Base-by-base conservation (phyloP, 805 yeast species). In the Suhomyces kilbournensis region DNA sequence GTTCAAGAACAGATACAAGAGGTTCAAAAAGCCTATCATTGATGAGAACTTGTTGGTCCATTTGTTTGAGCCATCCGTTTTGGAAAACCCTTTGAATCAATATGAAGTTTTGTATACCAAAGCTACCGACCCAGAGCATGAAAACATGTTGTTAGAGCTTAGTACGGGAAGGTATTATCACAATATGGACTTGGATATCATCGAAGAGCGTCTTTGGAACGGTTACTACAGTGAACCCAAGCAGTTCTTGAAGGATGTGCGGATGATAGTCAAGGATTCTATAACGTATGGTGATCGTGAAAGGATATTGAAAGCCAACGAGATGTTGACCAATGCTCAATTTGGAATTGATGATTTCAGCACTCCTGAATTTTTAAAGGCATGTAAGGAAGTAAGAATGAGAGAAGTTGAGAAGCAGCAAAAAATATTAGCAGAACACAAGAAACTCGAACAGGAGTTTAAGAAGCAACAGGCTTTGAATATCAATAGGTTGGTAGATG, bases 171-270 rank as follows among this genome's bases (percentile, higher is more conserved):
- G 81, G 51, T 78, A 75, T 57, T 93, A 77, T 63, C 80, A 77
- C 71, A 94, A 94, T 60, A 94, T 94, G 88, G 99, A 94, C 63
- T 73, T 94, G 50, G 99, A 94, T 63, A 85, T 91, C 15, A 82
- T 94, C 32, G 99, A 94, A 64, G 98, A 94, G 65, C 78, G 99
- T 53, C 70, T 94, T 50, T 94, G 99, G 99, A 94, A 94, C 68
- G 99, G 99, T 0, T 94, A 71, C 67, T 94, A 94, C 63, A 85
- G 90, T 38, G 97, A 91, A 61, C 97, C 98, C 12, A 85, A 83
- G 57, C 97, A 94, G 66, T 93, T 88, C 63, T 71, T 92, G 60
- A 82, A 80, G 58, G 99, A 94, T 64, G 80, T 94, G 44, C 90
- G 86, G 62, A 79, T 88, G 82, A 93, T 94, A 38, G 85, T 88